phyloP scores from a whole-genome alignment of 371 early-diverging fungal species.

The Coemansia sp. region DNA sequence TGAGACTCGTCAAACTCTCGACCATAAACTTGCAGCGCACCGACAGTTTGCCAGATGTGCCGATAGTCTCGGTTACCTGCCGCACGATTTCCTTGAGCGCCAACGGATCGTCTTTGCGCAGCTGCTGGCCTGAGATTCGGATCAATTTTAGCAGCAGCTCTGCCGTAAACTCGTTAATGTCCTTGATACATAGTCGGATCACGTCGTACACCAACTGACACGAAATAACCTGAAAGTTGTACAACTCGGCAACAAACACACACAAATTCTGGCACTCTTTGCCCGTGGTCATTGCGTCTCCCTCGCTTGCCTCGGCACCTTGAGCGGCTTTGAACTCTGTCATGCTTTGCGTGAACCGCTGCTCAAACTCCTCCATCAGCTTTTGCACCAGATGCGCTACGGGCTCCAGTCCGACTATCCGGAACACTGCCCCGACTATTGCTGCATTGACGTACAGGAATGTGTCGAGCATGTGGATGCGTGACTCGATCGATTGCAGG shows the following conservation, averaged over 20 bases:
- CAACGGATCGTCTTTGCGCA: conserved; percentile 88
- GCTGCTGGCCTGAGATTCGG: conserved; percentile 77
- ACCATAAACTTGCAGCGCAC: conserved; percentile 89
- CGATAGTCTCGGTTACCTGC: conserved; percentile 30
- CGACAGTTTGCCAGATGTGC: conserved; percentile 42
- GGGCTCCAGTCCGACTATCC: conserved; percentile 82
- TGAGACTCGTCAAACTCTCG: conserved; percentile 86
- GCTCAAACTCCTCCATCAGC: conserved; percentile 74
- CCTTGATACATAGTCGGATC: conserved; percentile 64
- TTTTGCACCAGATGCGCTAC: conserved; percentile 86
- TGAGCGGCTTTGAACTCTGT: conserved; percentile 9
- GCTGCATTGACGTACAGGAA: conserved; percentile 87
- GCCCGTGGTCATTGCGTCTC: conserved; percentile 42
- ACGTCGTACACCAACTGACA: conserved; percentile 86
- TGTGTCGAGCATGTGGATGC: conserved; percentile 81
- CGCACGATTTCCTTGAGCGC: conserved; percentile 67
- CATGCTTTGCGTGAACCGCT: conserved; percentile 48
- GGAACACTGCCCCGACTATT: conserved; percentile 76
- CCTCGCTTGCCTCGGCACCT: conserved; percentile 24
- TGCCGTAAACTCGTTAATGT: conserved; percentile 77
- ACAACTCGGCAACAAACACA: conserved; percentile 78
- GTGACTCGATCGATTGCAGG: conserved; percentile 71
- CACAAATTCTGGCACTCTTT: conserved; percentile 78
- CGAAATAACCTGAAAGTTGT: conserved; percentile 87
- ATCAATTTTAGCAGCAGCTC: conserved; percentile 85